Evolutionary conservation across 1,139 yeast species (phyloP), one percentile per base, ranked within the genome.

Genomic region (Diutina rugosa): DNA sequence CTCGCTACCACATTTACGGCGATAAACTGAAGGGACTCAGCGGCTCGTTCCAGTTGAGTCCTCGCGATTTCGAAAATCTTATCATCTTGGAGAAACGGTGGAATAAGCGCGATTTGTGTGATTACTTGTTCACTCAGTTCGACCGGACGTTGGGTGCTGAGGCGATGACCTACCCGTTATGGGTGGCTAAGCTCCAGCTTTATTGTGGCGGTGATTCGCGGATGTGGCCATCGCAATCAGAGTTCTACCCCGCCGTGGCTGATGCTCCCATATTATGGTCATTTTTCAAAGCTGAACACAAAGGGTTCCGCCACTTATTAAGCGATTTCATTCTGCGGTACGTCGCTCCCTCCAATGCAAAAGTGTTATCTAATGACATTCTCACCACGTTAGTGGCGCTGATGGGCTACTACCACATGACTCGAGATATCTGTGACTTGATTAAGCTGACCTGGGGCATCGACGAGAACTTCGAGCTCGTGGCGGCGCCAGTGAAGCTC

Each of bases 41-140:
- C 12, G 53, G 53, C 8, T 21, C 26, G 4, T 49, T 29, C 32
- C 44, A n/a, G 12, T 28, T 32, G 41, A 30, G 26, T 12, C 41
- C 44, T 12, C 21, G 12, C 10, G 53, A 49, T n/a, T 49, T 29
- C 21, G 53, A 49, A 49, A 49, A 49, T n/a, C 53, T 49, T 7
- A 32, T 49, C 14, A n/a, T 6, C 7, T 38, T 49, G 4, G 53
- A 49, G 16, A 49, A 49, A 30, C 41, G 41, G 28, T 49, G 53
- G 53, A 49, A 49, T 18, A 49, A 49, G 35, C 41, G 53, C 6
- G 53, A 49, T 49, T 32, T 49, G 26, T 49, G 53, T 12, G 53
- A 49, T 18, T 49, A 16, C 29, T 21, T 49, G 1, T 49, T 49
- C 28, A 30, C 44, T 18, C 53, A 49, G 28, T 49, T 49, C 16